Conservation (phyloP, 164 flowering plant genomes). For the Magnolia changhungtana region DNA sequence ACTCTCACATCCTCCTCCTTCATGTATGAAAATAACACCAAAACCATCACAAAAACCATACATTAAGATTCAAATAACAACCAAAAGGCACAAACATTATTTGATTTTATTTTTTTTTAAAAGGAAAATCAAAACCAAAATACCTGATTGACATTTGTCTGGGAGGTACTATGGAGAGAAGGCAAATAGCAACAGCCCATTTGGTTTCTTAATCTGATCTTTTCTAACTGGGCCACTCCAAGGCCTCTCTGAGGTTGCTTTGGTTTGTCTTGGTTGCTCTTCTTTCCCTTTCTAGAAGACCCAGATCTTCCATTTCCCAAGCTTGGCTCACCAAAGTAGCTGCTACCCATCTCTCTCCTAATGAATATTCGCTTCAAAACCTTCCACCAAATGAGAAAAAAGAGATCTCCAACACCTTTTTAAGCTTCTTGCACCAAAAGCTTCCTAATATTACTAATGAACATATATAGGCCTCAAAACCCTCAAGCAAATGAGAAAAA, state of each 20-base stretch:
- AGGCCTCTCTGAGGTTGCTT: slow-evolving; percentile 95
- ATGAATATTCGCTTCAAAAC: slow-evolving; percentile 5
- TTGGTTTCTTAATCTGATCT: slow-evolving; percentile 76
- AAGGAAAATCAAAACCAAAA: slow-evolving; percentile 6
- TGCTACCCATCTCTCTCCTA: slow-evolving; percentile 44
- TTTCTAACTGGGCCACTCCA: slow-evolving; percentile 95
- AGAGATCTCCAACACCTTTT: slow-evolving; percentile 19
- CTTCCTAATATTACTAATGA: slow-evolving; percentile 4
- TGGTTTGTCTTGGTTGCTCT: slow-evolving; percentile 65
- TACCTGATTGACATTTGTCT: slow-evolving; percentile 35
- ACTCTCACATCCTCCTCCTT: slow-evolving; percentile 34
- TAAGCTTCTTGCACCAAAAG: slow-evolving; percentile 15
- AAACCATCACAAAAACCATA: background rate
- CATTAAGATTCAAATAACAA: background rate
- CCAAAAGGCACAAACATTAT: background rate
- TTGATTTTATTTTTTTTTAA: background rate
- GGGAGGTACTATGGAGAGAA: slow-evolving; percentile 24
- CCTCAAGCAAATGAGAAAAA: background rate
- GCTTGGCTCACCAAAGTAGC: slow-evolving; percentile 56
- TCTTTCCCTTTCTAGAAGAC: slow-evolving; percentile 71
- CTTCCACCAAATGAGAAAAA: background rate
- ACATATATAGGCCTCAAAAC: slow-evolving; percentile 2
- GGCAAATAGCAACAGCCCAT: slow-evolving; percentile 37
- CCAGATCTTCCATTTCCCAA: slow-evolving; percentile 44
- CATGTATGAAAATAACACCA: slow-evolving; percentile 18